phyloP scores from a whole-genome alignment of 768 basidiomycete genomes.

The Xanthoconium stramineum region DNA sequence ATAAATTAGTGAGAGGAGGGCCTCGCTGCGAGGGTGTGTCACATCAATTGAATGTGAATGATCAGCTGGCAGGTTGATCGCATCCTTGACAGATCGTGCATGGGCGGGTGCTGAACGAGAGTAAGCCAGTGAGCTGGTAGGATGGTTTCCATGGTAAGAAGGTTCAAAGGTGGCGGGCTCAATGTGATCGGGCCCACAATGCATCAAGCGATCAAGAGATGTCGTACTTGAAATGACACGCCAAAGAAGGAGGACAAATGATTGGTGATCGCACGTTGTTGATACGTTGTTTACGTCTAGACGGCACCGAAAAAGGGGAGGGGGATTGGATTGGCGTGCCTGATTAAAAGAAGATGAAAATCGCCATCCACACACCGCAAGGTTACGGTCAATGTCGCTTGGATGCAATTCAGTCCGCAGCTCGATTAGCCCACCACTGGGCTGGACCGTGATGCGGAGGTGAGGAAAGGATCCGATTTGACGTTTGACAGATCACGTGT shows the following conservation, averaged over 20 bases:
- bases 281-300: slow-evolving; percentile 26
- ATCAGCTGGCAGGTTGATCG: neutral
- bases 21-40: slow-evolving; percentile 17
- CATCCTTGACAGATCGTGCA: neutral
- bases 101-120: slow-evolving; percentile 3
- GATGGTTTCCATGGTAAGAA: slow-evolving; percentile 31
- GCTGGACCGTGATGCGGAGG: slow-evolving; percentile 8
- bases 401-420: slow-evolving; percentile 7
- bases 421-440: slow-evolving; percentile 1
- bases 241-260: slow-evolving; percentile 16
- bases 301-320: slow-evolving; percentile 34
- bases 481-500: slow-evolving; percentile 23
- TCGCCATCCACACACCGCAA: slow-evolving; percentile 16
- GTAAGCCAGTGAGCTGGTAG: slow-evolving; percentile 7
- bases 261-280: slow-evolving; percentile 28
- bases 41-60: slow-evolving; percentile 8
- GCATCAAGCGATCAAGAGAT: slow-evolving; percentile 27
- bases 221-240: slow-evolving; percentile 26
- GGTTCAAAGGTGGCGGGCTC: slow-evolving; percentile 9
- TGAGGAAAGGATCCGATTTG: neutral
- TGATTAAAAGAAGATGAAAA: slow-evolving; percentile 25
- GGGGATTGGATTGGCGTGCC: slow-evolving; percentile 23
- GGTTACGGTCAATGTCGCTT: slow-evolving; percentile 17
- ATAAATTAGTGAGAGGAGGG: slow-evolving; percentile 1
- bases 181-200: slow-evolving; percentile 17